These are phyloP conservation scores for Didymella keratinophila DNA, from an alignment of 2,329 filamentous ascomycete genomes.

Conservation along the genomic window DNA sequence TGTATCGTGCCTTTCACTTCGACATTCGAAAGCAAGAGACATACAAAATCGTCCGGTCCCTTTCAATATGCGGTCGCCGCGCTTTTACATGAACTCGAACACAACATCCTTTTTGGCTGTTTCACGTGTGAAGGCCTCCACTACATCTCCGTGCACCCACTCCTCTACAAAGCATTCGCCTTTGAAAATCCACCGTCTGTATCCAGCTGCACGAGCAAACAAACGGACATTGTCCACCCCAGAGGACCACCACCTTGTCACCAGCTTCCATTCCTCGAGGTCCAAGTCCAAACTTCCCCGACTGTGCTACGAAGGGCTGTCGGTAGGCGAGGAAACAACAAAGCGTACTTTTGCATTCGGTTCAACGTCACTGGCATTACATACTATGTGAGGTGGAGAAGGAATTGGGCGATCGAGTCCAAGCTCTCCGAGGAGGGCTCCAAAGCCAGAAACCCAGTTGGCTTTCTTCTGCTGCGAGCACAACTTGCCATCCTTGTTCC, in stretches of 20 bases:
- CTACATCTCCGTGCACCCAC: slow-evolving; percentile 3
- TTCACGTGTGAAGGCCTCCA: neutral
- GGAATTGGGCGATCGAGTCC: too few species aligned
- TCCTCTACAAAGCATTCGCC: slow-evolving; percentile 18
- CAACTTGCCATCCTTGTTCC: too few species aligned
- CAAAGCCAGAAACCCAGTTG: too few species aligned
- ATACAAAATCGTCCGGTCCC: too few species aligned
- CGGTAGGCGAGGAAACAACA: slow-evolving; percentile 21
- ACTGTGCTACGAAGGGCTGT: slow-evolving; percentile 20
- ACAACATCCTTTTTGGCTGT: neutral
- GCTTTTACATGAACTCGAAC: neutral
- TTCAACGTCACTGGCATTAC: too few species aligned
- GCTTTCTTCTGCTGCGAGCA: too few species aligned
- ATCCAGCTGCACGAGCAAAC: slow-evolving; percentile 4
- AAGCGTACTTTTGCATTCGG: too few species aligned
- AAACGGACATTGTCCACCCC: slow-evolving; percentile 31
- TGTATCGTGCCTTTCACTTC: neutral
- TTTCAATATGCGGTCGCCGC: too few species aligned
- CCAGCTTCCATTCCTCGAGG: slow-evolving; percentile 11
- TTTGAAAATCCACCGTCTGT: slow-evolving; percentile 11
- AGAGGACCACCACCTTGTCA: slow-evolving; percentile 27
- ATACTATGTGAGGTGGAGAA: too few species aligned
- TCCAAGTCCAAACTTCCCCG: slow-evolving; percentile 24
- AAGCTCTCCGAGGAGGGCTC: neutral
- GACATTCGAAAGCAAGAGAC: too few species aligned